phyloP scores from a whole-genome alignment of 1,284 basidiomycete genomes.

The Apiotrichum laibachii region DNA sequence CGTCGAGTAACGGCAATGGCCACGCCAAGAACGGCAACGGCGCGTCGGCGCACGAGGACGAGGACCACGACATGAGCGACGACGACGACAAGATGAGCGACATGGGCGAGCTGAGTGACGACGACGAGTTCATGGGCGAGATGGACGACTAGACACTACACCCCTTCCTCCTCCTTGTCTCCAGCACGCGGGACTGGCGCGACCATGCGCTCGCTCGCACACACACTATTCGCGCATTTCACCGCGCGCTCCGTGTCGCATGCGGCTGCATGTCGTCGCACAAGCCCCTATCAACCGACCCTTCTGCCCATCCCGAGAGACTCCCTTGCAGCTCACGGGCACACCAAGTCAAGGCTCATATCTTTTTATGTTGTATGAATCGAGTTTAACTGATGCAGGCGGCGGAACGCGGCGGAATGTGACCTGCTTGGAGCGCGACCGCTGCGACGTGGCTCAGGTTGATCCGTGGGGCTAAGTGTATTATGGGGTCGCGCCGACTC shows the following conservation, averaged over 20 bases:
- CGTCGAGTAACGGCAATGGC: slow-evolving; percentile 13
- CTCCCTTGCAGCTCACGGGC: too few relatives aligned
- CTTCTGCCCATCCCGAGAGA: too few relatives aligned
- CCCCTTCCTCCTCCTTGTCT: neutral
- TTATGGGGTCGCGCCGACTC: too few relatives aligned
- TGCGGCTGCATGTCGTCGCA: neutral
- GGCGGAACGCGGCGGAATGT: neutral
- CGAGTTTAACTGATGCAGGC: neutral
- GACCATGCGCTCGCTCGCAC: neutral
- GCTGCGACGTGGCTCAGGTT: too few relatives aligned
- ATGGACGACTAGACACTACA: slow-evolving; percentile 33
- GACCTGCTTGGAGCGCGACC: too few relatives aligned
- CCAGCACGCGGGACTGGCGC: neutral
- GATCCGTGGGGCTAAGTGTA: too few relatives aligned
- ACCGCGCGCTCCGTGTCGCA: neutral
- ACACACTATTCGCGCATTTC: too few relatives aligned
- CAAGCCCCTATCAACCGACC: neutral
- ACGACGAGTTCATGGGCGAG: slow-evolving; percentile 56
- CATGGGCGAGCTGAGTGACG: slow-evolving; percentile 78
- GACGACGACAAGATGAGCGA: slow-evolving; percentile 87
- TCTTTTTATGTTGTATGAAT: slow-evolving; percentile 9
- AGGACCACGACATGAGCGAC: slow-evolving; percentile 58
- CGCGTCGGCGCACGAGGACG: slow-evolving; percentile 57
- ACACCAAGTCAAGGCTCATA: neutral
- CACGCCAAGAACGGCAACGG: slow-evolving; percentile 5